These are phyloP conservation scores for Psophocarpus tetragonolobus DNA, from an alignment of 306 rosid genomes.

Conservation along the genomic window DNA sequence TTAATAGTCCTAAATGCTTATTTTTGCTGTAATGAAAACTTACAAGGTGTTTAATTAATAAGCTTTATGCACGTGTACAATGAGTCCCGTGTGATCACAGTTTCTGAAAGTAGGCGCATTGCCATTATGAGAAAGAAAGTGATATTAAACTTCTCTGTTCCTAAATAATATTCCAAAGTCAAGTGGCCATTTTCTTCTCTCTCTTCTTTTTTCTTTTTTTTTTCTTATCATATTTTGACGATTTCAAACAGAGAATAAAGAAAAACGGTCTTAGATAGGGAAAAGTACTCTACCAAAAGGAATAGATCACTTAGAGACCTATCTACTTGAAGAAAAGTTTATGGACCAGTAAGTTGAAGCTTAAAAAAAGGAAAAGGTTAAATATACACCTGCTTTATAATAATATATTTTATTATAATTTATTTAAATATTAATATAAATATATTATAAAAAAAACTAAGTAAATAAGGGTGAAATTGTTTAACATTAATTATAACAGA, in stretches of 20 bases:
- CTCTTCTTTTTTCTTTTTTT: no score
- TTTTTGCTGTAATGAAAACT: no score
- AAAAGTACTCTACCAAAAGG: background rate
- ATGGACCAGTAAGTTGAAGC: background rate
- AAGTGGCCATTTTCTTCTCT: background rate
- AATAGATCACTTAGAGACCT: background rate
- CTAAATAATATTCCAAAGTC: background rate
- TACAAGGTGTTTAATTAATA: no score
- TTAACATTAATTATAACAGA: background rate
- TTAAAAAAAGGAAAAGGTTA: background rate
- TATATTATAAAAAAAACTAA: background rate
- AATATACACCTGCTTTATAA: no score
- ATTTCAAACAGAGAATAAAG: background rate
- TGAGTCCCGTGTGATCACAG: background rate
- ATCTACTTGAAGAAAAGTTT: background rate
- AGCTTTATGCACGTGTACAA: constrained; percentile 7
- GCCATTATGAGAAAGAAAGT: background rate
- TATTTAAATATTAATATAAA: no score
- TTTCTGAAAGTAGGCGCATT: constrained; percentile 15
- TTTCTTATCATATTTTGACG: background rate
- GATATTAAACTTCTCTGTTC: background rate
- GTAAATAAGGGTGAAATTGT: background rate
- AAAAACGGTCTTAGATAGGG: background rate
- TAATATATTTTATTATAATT: no score
- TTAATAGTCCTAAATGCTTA: no score